phyloP scores from a whole-genome alignment of 176 grass and related monocot species.

The Carex myosuroides region DNA sequence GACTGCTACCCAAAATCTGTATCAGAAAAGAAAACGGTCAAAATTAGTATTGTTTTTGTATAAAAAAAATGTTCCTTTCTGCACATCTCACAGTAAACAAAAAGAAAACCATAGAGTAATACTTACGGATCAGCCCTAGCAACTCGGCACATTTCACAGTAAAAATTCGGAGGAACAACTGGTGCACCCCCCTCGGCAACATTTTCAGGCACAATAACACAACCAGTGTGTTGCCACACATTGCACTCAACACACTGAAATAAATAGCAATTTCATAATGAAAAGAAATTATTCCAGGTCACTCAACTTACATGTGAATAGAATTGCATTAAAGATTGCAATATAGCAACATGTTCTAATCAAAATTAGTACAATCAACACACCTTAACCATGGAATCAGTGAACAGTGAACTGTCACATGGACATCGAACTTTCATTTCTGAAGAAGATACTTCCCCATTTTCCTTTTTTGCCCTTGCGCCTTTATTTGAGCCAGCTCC shows the following conservation, averaged over 20 bases:
- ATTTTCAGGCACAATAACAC: slow-evolving; percentile 75
- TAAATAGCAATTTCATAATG: slow-evolving; percentile 11
- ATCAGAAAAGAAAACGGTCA: neutral
- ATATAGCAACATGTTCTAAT: neutral
- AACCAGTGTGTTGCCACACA: slow-evolving; percentile 61
- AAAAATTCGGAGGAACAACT: slow-evolving; percentile 49
- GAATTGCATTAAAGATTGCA: slow-evolving; percentile 14
- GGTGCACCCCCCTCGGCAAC: slow-evolving; percentile 31
- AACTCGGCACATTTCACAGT: slow-evolving; percentile 82
- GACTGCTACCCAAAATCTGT: slow-evolving; percentile 76
- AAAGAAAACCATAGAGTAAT: neutral
- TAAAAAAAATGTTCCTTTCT: too few relatives aligned
- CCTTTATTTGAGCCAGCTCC: slow-evolving; percentile 27
- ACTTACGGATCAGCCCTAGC: slow-evolving; percentile 85
- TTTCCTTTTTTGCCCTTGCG: slow-evolving; percentile 28
- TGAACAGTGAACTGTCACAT: slow-evolving; percentile 43
- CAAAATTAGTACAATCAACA: slow-evolving; percentile 7
- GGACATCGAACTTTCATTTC: slow-evolving; percentile 53
- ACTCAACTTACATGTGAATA: slow-evolving; percentile 6
- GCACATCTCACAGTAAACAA: too few relatives aligned
- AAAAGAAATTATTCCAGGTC: neutral
- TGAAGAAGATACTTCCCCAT: slow-evolving; percentile 47
- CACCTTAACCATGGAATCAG: slow-evolving; percentile 70
- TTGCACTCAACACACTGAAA: slow-evolving; percentile 65
- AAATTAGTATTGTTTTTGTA: neutral